Percentiles rank a stretch among this genome's conserved stretches.
These are phyloP conservation scores for Fusarium redolens DNA, from an alignment of 2,329 filamentous ascomycete genomes.

Conservation along the genomic window DNA sequence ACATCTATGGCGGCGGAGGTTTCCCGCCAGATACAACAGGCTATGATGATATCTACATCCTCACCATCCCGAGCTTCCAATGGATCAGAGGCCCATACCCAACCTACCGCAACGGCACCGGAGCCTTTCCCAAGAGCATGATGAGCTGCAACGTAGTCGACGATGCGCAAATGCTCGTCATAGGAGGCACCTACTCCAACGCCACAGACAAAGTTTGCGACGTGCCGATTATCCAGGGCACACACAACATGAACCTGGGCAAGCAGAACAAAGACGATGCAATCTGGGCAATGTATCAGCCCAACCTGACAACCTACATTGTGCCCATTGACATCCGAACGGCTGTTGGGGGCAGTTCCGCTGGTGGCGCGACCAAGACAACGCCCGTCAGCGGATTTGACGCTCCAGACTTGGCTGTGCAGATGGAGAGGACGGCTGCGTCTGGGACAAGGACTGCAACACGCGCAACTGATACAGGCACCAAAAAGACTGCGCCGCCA, in stretches of 20 bases:
- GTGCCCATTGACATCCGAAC: constrained; percentile 1
- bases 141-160: constrained; percentile 13
- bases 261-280: constrained; percentile 7
- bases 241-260: constrained; percentile 13
- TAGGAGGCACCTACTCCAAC: constrained; percentile 1
- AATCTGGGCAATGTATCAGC: constrained; percentile 6
- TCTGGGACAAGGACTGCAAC: constrained; percentile 3
- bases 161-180: constrained; percentile 1
- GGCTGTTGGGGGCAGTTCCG: neutral
- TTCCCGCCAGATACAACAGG: neutral
- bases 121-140: neutral
- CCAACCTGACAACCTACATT: neutral
- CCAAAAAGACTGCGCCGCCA: neutral
- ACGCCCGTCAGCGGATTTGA: constrained; percentile 7
- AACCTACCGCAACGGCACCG: neutral
- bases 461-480: neutral
- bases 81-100: constrained; percentile 8
- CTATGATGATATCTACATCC: constrained; percentile 14
- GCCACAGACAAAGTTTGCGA: neutral
- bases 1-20: constrained; percentile 4
- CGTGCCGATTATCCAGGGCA: neutral
- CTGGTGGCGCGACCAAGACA: neutral
- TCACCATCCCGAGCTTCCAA: constrained; percentile 9
- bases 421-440: neutral
- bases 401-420: constrained; percentile 5